Conservation (phyloP, 257 asterid genomes). For the Solanum neorickii region DNA sequence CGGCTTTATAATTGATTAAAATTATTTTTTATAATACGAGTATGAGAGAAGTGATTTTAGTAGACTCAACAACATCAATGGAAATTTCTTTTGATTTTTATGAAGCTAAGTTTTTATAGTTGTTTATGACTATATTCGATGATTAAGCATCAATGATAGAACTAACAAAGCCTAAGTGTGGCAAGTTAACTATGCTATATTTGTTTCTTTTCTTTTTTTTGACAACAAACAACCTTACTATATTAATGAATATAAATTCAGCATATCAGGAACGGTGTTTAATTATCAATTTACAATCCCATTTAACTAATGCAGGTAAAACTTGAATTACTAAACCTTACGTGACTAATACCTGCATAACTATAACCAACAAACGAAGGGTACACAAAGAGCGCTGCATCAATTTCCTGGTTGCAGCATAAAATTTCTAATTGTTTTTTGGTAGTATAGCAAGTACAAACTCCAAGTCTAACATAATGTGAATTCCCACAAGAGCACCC, state of each 20-base stretch:
- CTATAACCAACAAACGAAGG: neutral
- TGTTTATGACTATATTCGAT: neutral
- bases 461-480: neutral
- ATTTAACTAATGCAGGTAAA: neutral
- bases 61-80: neutral
- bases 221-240: neutral
- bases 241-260: neutral
- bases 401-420: neutral
- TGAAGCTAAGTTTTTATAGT: neutral
- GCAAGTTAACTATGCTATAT: neutral
- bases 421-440: neutral
- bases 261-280: neutral
- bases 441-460: neutral
- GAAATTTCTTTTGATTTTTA: neutral
- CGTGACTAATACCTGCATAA: neutral
- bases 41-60: neutral
- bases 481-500: neutral
- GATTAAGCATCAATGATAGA: neutral
- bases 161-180: neutral
- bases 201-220: neutral
- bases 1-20: neutral
- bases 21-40: neutral
- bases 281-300: neutral
- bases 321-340: neutral
- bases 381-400: neutral